Evolutionary conservation across 1,139 yeast genomes (phyloP).

Genomic region (Protomyces arabidopsidicola): DNA sequence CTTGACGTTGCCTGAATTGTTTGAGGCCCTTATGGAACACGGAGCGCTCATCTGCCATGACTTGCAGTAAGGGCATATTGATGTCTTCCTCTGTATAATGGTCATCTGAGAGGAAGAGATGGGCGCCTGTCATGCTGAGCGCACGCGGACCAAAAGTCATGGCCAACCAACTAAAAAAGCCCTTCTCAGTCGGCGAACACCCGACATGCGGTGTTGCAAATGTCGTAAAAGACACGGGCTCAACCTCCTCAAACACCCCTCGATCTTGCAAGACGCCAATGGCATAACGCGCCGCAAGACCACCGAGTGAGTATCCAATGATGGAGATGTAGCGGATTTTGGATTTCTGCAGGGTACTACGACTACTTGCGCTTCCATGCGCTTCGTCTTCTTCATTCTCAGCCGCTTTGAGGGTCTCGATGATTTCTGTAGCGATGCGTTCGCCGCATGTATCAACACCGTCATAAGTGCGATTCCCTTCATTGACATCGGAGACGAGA

Average conservation of each 20-base stretch:
- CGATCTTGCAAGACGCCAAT: constrained; percentile 59
- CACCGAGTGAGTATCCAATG: constrained; percentile 55
- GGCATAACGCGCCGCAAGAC: constrained; percentile 55
- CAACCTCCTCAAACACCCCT: constrained; percentile 54
- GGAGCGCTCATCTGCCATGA: constrained; percentile 53
- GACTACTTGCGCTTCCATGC: not conserved
- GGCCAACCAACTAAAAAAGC: constrained; percentile 47
- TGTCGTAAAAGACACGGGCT: constrained; percentile 61
- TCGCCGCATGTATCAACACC: constrained; percentile 72
- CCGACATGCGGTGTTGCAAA: constrained; percentile 94
- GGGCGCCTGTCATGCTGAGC: constrained; percentile 70
- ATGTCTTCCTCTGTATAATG: constrained; percentile 33
- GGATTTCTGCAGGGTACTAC: constrained; percentile 16
- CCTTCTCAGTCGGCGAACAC: constrained; percentile 46
- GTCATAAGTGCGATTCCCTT: constrained; percentile 76
- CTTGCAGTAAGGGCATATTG: constrained; percentile 40
- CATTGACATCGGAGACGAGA: constrained; percentile 63
- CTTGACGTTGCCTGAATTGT: constrained; percentile 53
- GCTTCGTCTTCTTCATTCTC: not conserved
- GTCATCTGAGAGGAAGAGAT: constrained; percentile 50
- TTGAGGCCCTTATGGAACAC: constrained; percentile 54
- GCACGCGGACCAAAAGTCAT: constrained; percentile 59
- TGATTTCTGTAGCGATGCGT: constrained; percentile 59
- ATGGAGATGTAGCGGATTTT: constrained; percentile 43
- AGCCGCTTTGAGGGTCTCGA: constrained; percentile 26